phyloP scores from a whole-genome alignment of 2,329 filamentous ascomycete genomes.

The Lachnellula arida region DNA sequence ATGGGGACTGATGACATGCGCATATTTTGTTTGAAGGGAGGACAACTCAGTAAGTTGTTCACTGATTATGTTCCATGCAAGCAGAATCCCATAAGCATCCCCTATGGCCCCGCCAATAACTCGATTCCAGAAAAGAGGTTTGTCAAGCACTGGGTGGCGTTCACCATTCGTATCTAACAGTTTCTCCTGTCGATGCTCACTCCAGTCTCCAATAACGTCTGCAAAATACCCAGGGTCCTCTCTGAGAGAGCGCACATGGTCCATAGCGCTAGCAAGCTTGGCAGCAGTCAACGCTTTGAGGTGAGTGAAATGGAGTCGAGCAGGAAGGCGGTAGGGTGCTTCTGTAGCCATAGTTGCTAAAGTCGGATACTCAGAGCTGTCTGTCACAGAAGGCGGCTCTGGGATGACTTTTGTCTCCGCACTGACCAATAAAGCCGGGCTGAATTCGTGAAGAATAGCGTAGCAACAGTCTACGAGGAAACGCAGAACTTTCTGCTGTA shows the following conservation, averaged over 20 bases:
- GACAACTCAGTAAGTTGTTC: slow-evolving; percentile 24
- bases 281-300: slow-evolving; percentile 43
- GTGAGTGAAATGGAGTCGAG: slow-evolving; percentile 40
- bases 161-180: slow-evolving; percentile 37
- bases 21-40: slow-evolving; percentile 34
- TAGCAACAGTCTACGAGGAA: slow-evolving; percentile 48
- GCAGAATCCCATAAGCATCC: slow-evolving; percentile 27
- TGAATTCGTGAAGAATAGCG: slow-evolving; percentile 48
- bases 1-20: slow-evolving; percentile 27
- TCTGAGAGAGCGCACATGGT: slow-evolving; percentile 50
- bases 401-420: slow-evolving; percentile 34
- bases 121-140: slow-evolving; percentile 36
- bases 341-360: slow-evolving; percentile 42
- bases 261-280: slow-evolving; percentile 40
- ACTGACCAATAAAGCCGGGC: slow-evolving; percentile 27
- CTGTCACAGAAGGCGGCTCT: slow-evolving; percentile 34
- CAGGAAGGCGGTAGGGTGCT: slow-evolving; percentile 48
- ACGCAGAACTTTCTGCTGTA: slow-evolving; percentile 42
- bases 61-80: slow-evolving; percentile 11
- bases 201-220: slow-evolving; percentile 37
- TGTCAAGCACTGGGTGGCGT: slow-evolving; percentile 14
- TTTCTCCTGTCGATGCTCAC: slow-evolving; percentile 44
- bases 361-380: slow-evolving; percentile 34
- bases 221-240: slow-evolving; percentile 57
- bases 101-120: slow-evolving; percentile 34